A percentile compares a stretch with the other conserved stretches of the same genome.
phyloP scores from a whole-genome alignment of 2,329 filamentous ascomycete species.

The Venturia aucupariae region DNA sequence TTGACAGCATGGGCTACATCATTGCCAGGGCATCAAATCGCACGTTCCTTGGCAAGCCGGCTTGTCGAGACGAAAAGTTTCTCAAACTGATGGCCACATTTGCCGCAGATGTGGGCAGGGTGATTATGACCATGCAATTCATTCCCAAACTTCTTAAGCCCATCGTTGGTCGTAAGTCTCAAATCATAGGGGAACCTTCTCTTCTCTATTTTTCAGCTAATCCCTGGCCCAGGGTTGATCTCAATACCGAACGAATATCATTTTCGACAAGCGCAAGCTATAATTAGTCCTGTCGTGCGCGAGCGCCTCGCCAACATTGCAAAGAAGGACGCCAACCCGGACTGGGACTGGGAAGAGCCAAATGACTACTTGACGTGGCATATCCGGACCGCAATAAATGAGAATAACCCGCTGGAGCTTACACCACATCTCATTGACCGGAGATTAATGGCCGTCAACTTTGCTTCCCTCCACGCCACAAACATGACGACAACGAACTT shows the following conservation, averaged over 20 bases:
- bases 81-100: slow-evolving; percentile 13
- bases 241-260: slow-evolving; percentile 25
- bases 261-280: slow-evolving; percentile 23
- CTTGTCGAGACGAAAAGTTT: slow-evolving; percentile 14
- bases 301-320: slow-evolving; percentile 21
- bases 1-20: slow-evolving; percentile 15
- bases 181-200: too few species aligned
- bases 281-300: slow-evolving; percentile 27
- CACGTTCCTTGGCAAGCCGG: slow-evolving; percentile 14
- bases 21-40: slow-evolving; percentile 14
- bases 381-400: slow-evolving; percentile 27
- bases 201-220: too few species aligned
- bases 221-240: too few species aligned
- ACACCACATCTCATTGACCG: slow-evolving; percentile 26
- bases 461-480: slow-evolving; percentile 33
- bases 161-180: background rate
- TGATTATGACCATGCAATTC: slow-evolving; percentile 1
- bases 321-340: slow-evolving; percentile 14
- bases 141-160: slow-evolving; percentile 12
- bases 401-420: slow-evolving; percentile 23
- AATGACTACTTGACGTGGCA: slow-evolving; percentile 35
- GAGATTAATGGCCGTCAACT: slow-evolving; percentile 27
- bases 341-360: slow-evolving; percentile 23
- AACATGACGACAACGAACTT: slow-evolving; percentile 32
- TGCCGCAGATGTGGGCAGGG: slow-evolving; percentile 1